Evolutionary conservation across 2,329 filamentous ascomycete species (phyloP), one percentile per base, ranked within the genome.

Genomic region (Penicillium griseofulvum): DNA sequence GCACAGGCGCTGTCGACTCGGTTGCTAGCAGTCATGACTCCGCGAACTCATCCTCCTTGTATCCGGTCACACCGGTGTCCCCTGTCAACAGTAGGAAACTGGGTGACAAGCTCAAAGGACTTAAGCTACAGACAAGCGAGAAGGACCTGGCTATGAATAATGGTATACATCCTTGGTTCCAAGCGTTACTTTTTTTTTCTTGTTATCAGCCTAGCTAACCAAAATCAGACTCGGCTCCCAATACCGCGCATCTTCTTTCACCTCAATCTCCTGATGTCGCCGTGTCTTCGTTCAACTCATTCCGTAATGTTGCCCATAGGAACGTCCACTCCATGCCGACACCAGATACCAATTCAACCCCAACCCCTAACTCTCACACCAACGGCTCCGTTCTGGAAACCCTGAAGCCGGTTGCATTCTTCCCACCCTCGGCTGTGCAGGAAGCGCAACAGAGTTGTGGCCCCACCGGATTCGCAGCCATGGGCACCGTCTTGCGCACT

Each of bases 21-120:
- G 46, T 71, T 70, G 14, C 37, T 17, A 46, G 45, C 44, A 59
- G 54, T 57, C 36, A 71, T 56, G 58, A 64, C 56, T 59, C 57
- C 38, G 52, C 67, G 26, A 62, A 45, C 31, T 63, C 46, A n/a
- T 63, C 38, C 55, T 55, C 67, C 34, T 37, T 61, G 24, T 66
- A 71, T 16, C 68, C 81, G 1, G 76, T 81, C 26, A 87, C 84
- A 52, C 87, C 84, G 2, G 76, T 80, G 41, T 83, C 86, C 31
- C 84, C 87, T 28, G 73, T 87, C 6, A 80, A 84, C 16, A 83
- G 85, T n/a, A 84, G 87, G 7, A 83, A 88, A 50, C 73, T 96
- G 58, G 85, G 86, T 53, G 90, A 94, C 70, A 95, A 91, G 76
- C 78, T 95, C 44, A 88, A 83, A 67, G 90, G 91, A 0, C 74